These are phyloP conservation scores for Poa pratensis DNA, from an alignment of 176 grass and related monocot genomes.

Conservation along the genomic window DNA sequence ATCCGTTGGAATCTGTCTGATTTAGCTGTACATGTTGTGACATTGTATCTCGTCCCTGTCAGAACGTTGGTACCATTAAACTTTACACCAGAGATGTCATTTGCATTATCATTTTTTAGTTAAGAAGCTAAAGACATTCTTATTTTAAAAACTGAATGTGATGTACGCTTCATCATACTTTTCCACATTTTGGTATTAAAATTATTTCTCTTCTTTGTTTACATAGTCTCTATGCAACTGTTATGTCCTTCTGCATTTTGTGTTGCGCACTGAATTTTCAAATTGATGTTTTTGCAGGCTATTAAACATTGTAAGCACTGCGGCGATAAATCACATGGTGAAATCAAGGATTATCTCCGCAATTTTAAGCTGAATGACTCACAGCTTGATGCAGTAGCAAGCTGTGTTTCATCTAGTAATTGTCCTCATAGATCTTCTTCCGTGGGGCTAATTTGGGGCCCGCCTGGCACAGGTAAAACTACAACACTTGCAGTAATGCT, in stretches of 20 bases:
- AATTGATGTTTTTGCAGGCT: conserved; percentile 45
- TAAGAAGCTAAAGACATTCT: conserved; percentile 8
- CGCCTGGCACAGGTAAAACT: conserved; percentile 89
- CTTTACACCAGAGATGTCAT: conserved; percentile 6
- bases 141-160: conserved; percentile 23
- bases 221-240: conserved; percentile 33
- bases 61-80: neutral
- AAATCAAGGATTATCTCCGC: conserved; percentile 49
- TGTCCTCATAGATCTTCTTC: conserved; percentile 51
- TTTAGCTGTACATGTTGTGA: conserved; percentile 32
- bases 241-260: conserved; percentile 19
- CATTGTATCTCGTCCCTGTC: neutral
- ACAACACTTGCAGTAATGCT: conserved; percentile 74
- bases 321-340: conserved; percentile 32
- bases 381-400: conserved; percentile 60
- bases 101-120: conserved; percentile 7
- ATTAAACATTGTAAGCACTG: conserved; percentile 52
- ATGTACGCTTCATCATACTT: conserved; percentile 11
- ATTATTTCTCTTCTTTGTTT: conserved; percentile 30
- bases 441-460: conserved; percentile 73
- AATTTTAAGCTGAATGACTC: conserved; percentile 69
- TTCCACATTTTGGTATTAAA: conserved; percentile 19
- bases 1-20: neutral
- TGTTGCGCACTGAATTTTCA: conserved; percentile 30
- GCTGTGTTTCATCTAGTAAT: conserved; percentile 54